These are phyloP conservation scores for Podospora bellae-mahoneyi DNA, from an alignment of 495 filamentous ascomycete species.

Conservation along the genomic window DNA sequence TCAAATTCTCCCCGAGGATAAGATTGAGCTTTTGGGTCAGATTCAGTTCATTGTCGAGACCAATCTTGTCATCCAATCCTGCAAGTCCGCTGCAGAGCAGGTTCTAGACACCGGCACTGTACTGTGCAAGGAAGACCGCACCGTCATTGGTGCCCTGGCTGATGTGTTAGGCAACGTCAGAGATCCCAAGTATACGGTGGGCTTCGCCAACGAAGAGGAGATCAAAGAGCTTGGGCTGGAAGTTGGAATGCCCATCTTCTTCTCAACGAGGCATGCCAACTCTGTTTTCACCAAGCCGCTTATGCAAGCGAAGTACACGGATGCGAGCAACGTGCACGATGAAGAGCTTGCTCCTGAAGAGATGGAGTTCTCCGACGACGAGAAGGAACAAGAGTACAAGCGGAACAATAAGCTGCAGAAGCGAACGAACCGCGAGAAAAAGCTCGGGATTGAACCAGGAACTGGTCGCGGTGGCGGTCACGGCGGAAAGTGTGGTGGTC, in stretches of 20 bases:
- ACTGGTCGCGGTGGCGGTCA: slow-evolving; percentile 32
- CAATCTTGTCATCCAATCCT: slow-evolving; percentile 73
- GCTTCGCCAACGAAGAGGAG: slow-evolving; percentile 63
- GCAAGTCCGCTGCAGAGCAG: slow-evolving; percentile 71
- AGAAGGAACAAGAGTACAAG: slow-evolving; percentile 83
- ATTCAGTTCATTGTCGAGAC: slow-evolving; percentile 61
- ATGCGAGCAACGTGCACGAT: slow-evolving; percentile 90
- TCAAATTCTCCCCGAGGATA: slow-evolving; percentile 67
- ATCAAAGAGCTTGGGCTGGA: slow-evolving; percentile 61
- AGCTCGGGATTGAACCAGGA: not conserved
- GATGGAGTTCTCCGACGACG: slow-evolving; percentile 93
- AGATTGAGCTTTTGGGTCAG: slow-evolving; percentile 66
- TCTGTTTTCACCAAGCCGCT: slow-evolving; percentile 82
- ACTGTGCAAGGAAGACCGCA: slow-evolving; percentile 72
- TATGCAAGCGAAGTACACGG: slow-evolving; percentile 73
- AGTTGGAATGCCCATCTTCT: slow-evolving; percentile 67
- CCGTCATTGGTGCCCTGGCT: slow-evolving; percentile 70
- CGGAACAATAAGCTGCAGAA: slow-evolving; percentile 57
- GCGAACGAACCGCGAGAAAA: slow-evolving; percentile 32
- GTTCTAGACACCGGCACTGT: slow-evolving; percentile 81
- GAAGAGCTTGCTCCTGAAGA: slow-evolving; percentile 86
- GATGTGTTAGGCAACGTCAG: slow-evolving; percentile 81
- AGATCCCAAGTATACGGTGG: slow-evolving; percentile 75
- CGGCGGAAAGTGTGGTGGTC: slow-evolving; percentile 18
- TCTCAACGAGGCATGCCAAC: slow-evolving; percentile 67